phyloP scores from a whole-genome alignment of 2,329 filamentous ascomycete species.

The Elsinoe arachidis region DNA sequence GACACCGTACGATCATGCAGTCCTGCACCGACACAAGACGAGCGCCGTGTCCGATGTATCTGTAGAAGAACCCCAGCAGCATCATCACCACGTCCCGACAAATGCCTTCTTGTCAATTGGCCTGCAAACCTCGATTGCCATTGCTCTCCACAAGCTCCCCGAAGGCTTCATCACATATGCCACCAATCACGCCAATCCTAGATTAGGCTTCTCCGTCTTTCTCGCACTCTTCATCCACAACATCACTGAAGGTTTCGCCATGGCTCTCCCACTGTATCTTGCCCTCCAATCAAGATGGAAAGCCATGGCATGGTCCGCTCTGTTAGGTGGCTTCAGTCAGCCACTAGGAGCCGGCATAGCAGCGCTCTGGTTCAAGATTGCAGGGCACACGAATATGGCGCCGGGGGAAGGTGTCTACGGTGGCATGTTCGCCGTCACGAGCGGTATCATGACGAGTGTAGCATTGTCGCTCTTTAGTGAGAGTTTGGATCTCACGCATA shows the following conservation, averaged over 20 bases:
- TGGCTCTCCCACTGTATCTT: slow-evolving; percentile 87
- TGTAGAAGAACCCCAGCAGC: slow-evolving; percentile 30
- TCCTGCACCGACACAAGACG: slow-evolving; percentile 17
- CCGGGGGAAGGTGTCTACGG: slow-evolving; percentile 58
- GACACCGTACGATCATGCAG: slow-evolving; percentile 17
- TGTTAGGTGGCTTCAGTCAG: slow-evolving; percentile 80
- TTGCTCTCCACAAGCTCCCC: slow-evolving; percentile 91
- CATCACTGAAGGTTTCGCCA: slow-evolving; percentile 91
- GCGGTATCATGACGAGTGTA: slow-evolving; percentile 93
- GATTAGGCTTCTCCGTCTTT: slow-evolving; percentile 84
- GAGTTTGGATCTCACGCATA: slow-evolving; percentile 72
- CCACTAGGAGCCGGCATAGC: slow-evolving; percentile 78
- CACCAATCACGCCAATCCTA: slow-evolving; percentile 90
- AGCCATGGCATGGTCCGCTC: slow-evolving; percentile 74
- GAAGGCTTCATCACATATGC: slow-evolving; percentile 85
- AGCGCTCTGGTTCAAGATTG: slow-evolving; percentile 74
- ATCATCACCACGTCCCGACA: slow-evolving; percentile 90
- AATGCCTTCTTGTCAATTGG: slow-evolving; percentile 92
- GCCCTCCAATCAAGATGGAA: slow-evolving; percentile 70
- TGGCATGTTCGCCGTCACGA: slow-evolving; percentile 76
- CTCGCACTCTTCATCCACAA: slow-evolving; percentile 96
- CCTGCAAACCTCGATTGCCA: slow-evolving; percentile 91
- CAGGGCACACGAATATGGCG: slow-evolving; percentile 41
- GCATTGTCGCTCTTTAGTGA: slow-evolving; percentile 84
- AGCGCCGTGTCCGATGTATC: background rate